A percentile compares a stretch with the other conserved stretches of the same genome.
These are phyloP conservation scores for Penicillium sp. DNA, from an alignment of 2,329 filamentous ascomycete genomes.

Conservation along the genomic window DNA sequence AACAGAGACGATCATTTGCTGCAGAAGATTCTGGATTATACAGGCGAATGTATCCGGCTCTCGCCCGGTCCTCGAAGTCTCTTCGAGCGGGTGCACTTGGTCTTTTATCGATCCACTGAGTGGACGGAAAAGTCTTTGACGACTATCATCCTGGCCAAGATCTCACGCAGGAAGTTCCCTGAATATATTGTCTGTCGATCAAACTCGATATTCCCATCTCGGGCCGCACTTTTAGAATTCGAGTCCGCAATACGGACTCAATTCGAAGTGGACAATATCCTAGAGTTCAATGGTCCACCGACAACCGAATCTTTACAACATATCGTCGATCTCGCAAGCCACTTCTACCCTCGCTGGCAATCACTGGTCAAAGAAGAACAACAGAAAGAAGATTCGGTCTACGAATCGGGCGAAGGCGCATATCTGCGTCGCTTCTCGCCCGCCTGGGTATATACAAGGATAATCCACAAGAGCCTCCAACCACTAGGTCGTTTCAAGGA, in stretches of 20 bases:
- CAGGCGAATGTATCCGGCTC: constrained; percentile 78
- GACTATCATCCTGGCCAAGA: constrained; percentile 87
- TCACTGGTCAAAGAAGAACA: constrained; percentile 66
- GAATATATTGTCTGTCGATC: constrained; percentile 86
- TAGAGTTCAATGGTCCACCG: constrained; percentile 71
- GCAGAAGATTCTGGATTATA: constrained; percentile 67
- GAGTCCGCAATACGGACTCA: constrained; percentile 80
- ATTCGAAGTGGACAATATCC: constrained; percentile 69
- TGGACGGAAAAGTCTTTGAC: constrained; percentile 98
- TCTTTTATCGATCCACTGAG: constrained; percentile 92
- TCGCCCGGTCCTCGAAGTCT: constrained; percentile 66
- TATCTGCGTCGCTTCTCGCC: constrained; percentile 87
- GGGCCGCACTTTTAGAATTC: constrained; percentile 73
- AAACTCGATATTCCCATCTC: constrained; percentile 76
- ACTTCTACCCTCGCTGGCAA: constrained; percentile 76
- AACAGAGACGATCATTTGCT: constrained; percentile 71
- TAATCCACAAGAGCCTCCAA: constrained; percentile 79
- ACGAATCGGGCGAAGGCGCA: constrained; percentile 75
- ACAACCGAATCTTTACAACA: constrained; percentile 59
- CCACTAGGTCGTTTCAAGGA: constrained; percentile 77
- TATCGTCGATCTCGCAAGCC: constrained; percentile 66
- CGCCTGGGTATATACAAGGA: constrained; percentile 86
- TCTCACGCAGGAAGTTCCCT: constrained; percentile 80
- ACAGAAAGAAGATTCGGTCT: constrained; percentile 67
- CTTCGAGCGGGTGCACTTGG: constrained; percentile 89